Base-by-base conservation (phyloP, 306 rosid genomes). In the Vicia villosa region DNA sequence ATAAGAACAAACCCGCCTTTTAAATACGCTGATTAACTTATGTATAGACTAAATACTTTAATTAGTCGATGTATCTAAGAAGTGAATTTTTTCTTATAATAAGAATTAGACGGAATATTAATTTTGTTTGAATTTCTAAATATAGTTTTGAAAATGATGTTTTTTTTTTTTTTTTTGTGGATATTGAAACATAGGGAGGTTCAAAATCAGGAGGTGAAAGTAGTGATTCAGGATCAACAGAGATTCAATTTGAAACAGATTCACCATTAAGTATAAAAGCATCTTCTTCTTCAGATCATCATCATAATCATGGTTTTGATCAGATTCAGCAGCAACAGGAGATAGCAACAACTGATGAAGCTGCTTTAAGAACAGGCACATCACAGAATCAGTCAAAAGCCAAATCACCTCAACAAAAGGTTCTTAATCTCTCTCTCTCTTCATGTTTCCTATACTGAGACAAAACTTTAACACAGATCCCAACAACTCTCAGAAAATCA, bases 151-250 rank as follows among this genome's bases (percentile, higher is more conserved):
- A 47, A 47, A 47, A 51, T 51, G n/a, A 51, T 15, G 0, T 51
- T 10, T 10, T 20, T 52, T 1, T n/a, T n/a, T n/a, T n/a, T n/a
- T n/a, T n/a, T n/a, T 34, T 7, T 1, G 20, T 56, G 40, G 19
- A 14, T 67, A 43, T 70, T 66, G 6, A 24, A 36, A 70, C 45
- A 65, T 80, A 89, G 97, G 96, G 88, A 72, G 80, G 88, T 75
- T 85, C 97, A 51, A 86, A 83, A 73, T 94, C 97, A 74, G 88
- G 88, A 78, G 94, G 85, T 6, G 97, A 93, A 64, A 94, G 95
- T 81, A 85, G 85, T 4, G 98, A 94, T 61, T 94, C 97, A 70
- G 96, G 92, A 55, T 90, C 98, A 82, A 96, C 86, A 16, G 63
- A 89, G 50, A 52, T 75, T 1, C 86, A 81, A 42, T 77, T 86